Evolutionary conservation across 164 flowering plant species (phyloP), one percentile per base, ranked within the genome.

Genomic region (Chloranthus sessilifolius): DNA sequence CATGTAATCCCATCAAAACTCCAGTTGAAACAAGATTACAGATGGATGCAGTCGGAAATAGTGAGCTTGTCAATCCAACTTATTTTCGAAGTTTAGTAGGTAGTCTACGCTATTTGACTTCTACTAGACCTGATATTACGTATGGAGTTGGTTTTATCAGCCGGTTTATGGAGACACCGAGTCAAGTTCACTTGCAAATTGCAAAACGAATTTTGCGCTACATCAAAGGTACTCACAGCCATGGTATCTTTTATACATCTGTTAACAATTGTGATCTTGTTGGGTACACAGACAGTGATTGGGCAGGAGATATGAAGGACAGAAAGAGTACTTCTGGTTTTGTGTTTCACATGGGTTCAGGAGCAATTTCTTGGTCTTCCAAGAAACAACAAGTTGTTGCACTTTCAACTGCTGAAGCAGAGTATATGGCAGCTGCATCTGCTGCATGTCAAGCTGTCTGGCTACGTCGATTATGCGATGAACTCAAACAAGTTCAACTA

Each of bases 281-380:
- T 53, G n/a, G 59, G 17, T 55, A 2, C 12, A 15, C 42, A 17
- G 42, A 55, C 15, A 55, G 59, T 31, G 59, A 43, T 44, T 55
- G 59, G 50, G 50, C 30, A 11, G 42, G 59, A 7, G n/a, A 11
- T 19, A 34, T 55, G 3, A 50, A 45, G 7, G 59, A 31, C 9
- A 2, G 41, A 6, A 55, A 34, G 17, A 55, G 51, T 41, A 43
- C 59, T 7, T 0, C 3, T 9, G 37, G 59, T 9, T 55, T 2
- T 53, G 38, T 41, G 3, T 53, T 53, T 5, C n/a, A 20, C 25
- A 5, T 41, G 0, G 37, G 48, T 16, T 55, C 41, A 31, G 41
- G 50, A 3, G 31, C 23, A 1, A 16, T 55, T 4, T 41, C 37
- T 4, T 41, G 57, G 57, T 28, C 22, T 6, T 53, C 34, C 12